Evolutionary conservation across 169 alveolate genomes (phyloP), one percentile per base, ranked within the genome.

Genomic region (Cryptosporidium sp.): DNA sequence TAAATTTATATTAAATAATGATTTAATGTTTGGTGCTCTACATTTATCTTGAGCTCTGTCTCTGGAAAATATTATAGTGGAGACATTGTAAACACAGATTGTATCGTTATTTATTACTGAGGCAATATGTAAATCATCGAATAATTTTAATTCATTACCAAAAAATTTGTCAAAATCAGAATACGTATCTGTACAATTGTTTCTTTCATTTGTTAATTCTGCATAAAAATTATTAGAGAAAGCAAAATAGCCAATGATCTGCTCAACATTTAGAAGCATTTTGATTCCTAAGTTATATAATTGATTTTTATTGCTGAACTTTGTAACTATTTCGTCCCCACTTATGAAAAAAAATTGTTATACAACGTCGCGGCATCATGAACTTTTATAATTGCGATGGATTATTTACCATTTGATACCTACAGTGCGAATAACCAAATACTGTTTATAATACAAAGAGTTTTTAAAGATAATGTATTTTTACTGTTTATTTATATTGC

Each of bases 201-300:
- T 75, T 42, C 18, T 23, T 51, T 60, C 86, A 29, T 37, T 29
- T 31, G 53, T 37, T n/a, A 39, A 65, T 10, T 42, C 69, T 16
- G 45, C 9, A 42, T 80, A 80, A 39, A 80, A 62, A 44, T 39
- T 3, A 16, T 44, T 51, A 4, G 39, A 7, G 39, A 73, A 45
- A 26, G n/a, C n/a, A 65, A 80, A 80, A 65, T 80, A 65, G 23
- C 89, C 89, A 29, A 80, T n/a, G 65, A 80, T 35, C 29, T 62
- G 80, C 62, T 80, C 89, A 16, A 60, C 31, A 62, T 39, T 44
- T 44, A 67, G 29, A 62, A 62, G 33, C 89, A 80, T 80, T 5
- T 75, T 23, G 14, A 10, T 18, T 26, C n/a, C 31, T 21, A 3
- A 10, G 26, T 35, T 23, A 10, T 29, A 65, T 31, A 65, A 37